Evolutionary conservation across 139 green algal genomes (phyloP).

Genomic region (Chlorella sp.): DNA sequence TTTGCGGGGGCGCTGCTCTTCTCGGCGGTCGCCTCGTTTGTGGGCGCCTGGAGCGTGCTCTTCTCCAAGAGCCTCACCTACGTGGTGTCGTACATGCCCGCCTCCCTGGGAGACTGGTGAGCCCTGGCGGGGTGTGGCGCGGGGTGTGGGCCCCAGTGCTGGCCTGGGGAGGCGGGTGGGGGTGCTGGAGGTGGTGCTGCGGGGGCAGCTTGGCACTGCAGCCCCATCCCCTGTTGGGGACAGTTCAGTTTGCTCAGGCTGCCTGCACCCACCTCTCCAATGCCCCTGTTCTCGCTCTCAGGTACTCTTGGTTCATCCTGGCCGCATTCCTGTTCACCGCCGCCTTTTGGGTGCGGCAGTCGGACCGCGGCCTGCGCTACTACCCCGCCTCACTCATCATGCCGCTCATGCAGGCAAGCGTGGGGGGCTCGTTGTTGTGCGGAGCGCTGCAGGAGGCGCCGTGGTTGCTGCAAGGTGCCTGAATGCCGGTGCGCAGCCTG

Average conservation of each 20-base stretch:
- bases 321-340: conserved; percentile 53
- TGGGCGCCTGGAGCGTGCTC: conserved; percentile 60
- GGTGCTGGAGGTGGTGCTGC: neutral
- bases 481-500: too few species aligned
- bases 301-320: conserved; percentile 51
- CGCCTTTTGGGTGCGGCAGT: conserved; percentile 54
- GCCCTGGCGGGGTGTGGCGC: too few species aligned
- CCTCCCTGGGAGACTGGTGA: conserved; percentile 45
- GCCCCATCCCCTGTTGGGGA: neutral
- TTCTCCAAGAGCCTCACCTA: conserved; percentile 62
- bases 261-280: too few species aligned
- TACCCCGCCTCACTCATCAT: conserved; percentile 61
- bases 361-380: conserved; percentile 43
- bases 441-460: neutral
- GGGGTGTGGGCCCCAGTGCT: neutral
- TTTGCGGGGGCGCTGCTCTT: conserved; percentile 55
- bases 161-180: too few species aligned
- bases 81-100: conserved; percentile 44
- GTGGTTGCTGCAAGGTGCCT: too few species aligned
- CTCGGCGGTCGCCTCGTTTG: conserved; percentile 53
- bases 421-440: neutral
- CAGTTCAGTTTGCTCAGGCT: neutral
- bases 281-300: too few species aligned
- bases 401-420: conserved; percentile 53
- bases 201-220: neutral